These are phyloP conservation scores for Fusarium domesticum DNA, from an alignment of 2,329 filamentous ascomycete genomes.

Conservation along the genomic window DNA sequence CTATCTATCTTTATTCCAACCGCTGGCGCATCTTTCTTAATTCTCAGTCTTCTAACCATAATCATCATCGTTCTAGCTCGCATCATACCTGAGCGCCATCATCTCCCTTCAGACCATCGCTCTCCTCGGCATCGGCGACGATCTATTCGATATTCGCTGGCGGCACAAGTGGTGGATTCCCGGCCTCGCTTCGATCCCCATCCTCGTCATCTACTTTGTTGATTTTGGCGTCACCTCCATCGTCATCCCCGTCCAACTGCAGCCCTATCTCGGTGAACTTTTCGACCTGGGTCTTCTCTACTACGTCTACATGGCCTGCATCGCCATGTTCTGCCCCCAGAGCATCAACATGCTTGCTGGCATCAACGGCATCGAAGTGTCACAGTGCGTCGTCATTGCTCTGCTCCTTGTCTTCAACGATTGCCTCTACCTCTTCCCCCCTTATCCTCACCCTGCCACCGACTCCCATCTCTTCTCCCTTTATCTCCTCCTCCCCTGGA, in stretches of 20 bases:
- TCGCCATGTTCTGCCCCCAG: conserved; percentile 97
- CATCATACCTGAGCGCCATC: conserved; percentile 90
- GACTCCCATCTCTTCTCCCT: conserved; percentile 96
- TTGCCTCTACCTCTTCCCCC: conserved; percentile 76
- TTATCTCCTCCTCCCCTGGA: conserved; percentile 89
- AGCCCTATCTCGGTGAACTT: conserved; percentile 79
- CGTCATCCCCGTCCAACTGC: conserved; percentile 82
- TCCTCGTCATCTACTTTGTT: conserved; percentile 96
- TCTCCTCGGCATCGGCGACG: conserved; percentile 89
- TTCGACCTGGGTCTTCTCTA: conserved; percentile 81
- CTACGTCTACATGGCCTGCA: conserved; percentile 94
- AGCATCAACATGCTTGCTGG: conserved; percentile 99
- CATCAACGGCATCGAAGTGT: conserved; percentile 97
- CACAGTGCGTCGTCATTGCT: conserved; percentile 89
- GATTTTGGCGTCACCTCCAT: conserved; percentile 97
- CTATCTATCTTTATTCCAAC: not conserved
- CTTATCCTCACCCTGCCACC: conserved; percentile 87
- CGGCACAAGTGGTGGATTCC: conserved; percentile 98
- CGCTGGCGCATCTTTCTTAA: no score
- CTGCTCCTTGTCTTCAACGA: conserved; percentile 83
- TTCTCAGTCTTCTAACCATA: not conserved
- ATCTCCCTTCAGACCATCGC: conserved; percentile 88
- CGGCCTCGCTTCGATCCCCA: conserved; percentile 85
- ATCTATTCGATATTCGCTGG: conserved; percentile 98
- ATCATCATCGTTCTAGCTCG: conserved; percentile 65